phyloP scores from a whole-genome alignment of 1,284 basidiomycete species.

The Rhodotorula sp. region DNA sequence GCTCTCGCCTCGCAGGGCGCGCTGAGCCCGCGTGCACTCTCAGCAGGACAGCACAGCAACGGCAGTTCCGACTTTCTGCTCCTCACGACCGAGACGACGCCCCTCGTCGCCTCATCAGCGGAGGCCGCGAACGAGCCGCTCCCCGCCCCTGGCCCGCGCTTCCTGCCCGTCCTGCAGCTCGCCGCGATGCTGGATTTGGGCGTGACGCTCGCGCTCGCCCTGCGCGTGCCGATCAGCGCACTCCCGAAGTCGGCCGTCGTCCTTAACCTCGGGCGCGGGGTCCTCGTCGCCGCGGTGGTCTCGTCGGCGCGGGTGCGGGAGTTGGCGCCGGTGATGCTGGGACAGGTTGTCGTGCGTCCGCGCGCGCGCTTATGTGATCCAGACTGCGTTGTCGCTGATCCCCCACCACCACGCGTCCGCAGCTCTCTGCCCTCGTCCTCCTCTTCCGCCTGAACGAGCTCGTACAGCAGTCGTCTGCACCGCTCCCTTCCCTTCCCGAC shows the following conservation, averaged over 20 bases:
- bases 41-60: too few relatives aligned
- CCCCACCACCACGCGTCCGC: neutral
- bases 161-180: conserved; percentile 1
- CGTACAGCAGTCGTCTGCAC: conserved; percentile 6
- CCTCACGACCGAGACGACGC: conserved; percentile 7
- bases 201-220: neutral
- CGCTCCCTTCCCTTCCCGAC: neutral
- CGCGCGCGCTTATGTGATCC: neutral
- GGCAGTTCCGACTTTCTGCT: conserved; percentile 7
- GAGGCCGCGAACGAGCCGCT: neutral
- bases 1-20: neutral
- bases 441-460: conserved; percentile 34
- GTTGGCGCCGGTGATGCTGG: conserved; percentile 6
- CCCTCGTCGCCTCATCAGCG: neutral
- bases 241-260: neutral
- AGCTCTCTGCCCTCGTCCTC: conserved; percentile 32
- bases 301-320: neutral
- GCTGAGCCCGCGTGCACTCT: neutral
- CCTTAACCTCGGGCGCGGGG: neutral
- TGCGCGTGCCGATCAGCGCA: neutral
- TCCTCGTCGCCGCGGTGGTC: conserved; percentile 2
- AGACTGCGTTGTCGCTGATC: neutral
- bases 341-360: conserved; percentile 12
- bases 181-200: conserved; percentile 3
- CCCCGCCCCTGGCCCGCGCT: conserved; percentile 22